Evolutionary conservation across 179 eudicot species (phyloP).

Genomic region (Vitellaria paradoxa): DNA sequence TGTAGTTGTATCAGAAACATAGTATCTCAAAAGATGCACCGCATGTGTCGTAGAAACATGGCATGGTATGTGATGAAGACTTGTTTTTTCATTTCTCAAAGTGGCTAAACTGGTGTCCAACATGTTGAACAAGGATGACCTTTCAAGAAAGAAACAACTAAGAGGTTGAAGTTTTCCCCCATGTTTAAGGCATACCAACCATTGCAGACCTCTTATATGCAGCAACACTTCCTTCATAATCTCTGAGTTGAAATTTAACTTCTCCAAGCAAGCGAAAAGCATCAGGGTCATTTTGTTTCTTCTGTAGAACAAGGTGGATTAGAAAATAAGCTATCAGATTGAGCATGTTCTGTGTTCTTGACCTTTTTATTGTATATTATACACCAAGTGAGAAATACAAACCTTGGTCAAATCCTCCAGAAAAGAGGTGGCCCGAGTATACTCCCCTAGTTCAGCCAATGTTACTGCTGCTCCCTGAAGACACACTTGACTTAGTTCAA

Average conservation of each 20-base stretch:
- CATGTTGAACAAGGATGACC: not conserved
- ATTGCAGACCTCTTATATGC: slow-evolving; percentile 74
- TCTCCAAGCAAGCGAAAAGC: slow-evolving; percentile 91
- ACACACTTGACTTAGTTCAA: slow-evolving; percentile 11
- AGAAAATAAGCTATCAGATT: slow-evolving; percentile 4
- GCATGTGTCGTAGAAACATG: not conserved
- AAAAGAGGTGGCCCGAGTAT: slow-evolving; percentile 58
- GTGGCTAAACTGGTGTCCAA: not conserved
- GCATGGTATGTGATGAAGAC: not conserved
- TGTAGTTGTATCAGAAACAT: not conserved
- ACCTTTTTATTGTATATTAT: slow-evolving; percentile 12
- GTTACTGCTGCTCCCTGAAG: slow-evolving; percentile 93
- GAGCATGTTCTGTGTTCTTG: slow-evolving; percentile 11
- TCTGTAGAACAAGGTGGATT: slow-evolving; percentile 41
- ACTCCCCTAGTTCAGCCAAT: slow-evolving; percentile 75
- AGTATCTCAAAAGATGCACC: not conserved
- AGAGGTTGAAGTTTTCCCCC: not conserved
- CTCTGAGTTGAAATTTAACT: slow-evolving; percentile 81
- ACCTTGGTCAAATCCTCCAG: slow-evolving; percentile 90
- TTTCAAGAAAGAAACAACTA: not conserved
- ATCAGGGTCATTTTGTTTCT: slow-evolving; percentile 80
- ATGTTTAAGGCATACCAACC: slow-evolving; percentile 38
- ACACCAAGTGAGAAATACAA: not conserved
- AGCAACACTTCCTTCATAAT: slow-evolving; percentile 79
- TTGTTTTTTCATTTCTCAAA: not conserved